phyloP scores from a whole-genome alignment of 164 flowering plant species.

The Euptelea pleiosperma region DNA sequence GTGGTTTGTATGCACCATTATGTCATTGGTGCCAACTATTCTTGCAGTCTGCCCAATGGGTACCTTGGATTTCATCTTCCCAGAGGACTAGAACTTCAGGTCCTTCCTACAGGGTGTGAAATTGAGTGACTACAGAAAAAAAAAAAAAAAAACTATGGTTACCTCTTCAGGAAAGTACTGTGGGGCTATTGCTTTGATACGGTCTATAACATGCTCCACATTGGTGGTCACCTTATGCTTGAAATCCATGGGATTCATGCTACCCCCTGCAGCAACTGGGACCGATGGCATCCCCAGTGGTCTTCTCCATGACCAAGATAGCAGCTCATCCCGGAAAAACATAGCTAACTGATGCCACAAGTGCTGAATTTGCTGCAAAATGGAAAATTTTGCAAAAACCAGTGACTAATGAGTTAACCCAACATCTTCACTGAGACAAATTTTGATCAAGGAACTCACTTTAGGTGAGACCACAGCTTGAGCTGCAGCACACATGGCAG shows the following conservation, averaged over 20 bases:
- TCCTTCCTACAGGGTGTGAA: conserved; percentile 17
- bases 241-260: conserved; percentile 64
- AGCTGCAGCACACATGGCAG: conserved; percentile 95
- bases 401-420: neutral
- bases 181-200: conserved; percentile 76
- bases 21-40: too few species aligned
- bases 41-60: too few species aligned
- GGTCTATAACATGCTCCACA: conserved; percentile 73
- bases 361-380: conserved; percentile 89
- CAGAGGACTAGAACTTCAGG: too few species aligned
- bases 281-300: conserved; percentile 67
- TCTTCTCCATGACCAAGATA: conserved; percentile 96
- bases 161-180: conserved; percentile 72
- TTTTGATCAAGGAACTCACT: conserved; percentile 37
- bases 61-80: too few species aligned
- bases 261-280: conserved; percentile 55
- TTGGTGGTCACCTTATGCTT: conserved; percentile 78
- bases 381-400: neutral
- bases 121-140: too few species aligned
- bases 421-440: neutral
- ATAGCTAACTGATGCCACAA: conserved; percentile 93
- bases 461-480: conserved; percentile 93
- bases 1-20: too few species aligned
- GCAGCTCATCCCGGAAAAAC: conserved; percentile 98
- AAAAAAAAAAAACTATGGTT: too few species aligned